Base-by-base conservation (phyloP, 768 basidiomycete species). In the Leucogyrophana mollusca region DNA sequence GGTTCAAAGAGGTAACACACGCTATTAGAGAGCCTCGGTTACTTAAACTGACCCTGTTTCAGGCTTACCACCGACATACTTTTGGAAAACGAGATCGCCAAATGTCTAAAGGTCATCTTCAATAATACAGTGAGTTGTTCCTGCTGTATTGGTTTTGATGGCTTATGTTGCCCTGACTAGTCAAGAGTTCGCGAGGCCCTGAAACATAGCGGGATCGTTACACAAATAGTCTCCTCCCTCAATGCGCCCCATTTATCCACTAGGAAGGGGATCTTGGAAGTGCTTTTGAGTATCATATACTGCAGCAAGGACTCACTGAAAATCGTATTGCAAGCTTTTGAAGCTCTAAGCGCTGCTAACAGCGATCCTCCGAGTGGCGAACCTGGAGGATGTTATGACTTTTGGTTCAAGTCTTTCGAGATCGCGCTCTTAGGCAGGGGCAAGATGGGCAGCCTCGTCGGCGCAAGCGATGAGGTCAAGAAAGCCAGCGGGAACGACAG, bases 371-470 rank as follows among this genome's bases (percentile, higher is more conserved):
- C 27, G 7, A 30, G 27, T 13, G 79, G 78, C 38, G 79, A 78
- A 40, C 68, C 73, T 11, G 72, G 73, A 17, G 78, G 80, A 24
- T 79, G 73, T 43, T 98, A 91, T 62, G 84, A 83, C 51, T 93
- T 82, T 56, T 98, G 93, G 94, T 90, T 98, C 60, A 85, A 83
- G 55, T 85, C 84, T 0, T 71, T 95, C 52, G 87, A 92, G 54
- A 68, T 70, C 21, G 80, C 80, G 3, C 73, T 97, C 14, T 77
- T 82, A 38, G 94, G 94, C 2, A 73, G 93, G 46, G 95, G 95
- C 1, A 87, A 85, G 63, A 94, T 97, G 91, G 95, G 95, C 1
- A 96, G 90, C 61, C 66, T 90, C 33, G 95, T 99, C 7, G 96
- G 96, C 0, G 92, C 93, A 18, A 95, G 94, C 56, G 90, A 94